Evolutionary conservation across 148 eudicot species (phyloP), one percentile per base, ranked within the genome.

Genomic region (Silene conica): DNA sequence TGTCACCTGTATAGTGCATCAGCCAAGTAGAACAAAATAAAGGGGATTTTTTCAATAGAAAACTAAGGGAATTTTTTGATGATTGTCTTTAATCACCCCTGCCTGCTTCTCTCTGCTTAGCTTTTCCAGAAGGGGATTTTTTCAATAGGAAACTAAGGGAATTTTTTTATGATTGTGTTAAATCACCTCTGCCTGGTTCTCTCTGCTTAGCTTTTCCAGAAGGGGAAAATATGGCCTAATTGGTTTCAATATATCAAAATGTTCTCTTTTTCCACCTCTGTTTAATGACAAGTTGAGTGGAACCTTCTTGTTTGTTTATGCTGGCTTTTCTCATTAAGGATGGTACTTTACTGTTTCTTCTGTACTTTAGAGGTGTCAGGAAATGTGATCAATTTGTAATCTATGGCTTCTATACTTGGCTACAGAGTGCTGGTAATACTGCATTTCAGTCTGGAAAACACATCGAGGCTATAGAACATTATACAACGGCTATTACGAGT

Each of bases 381-480:
- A 60, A 66, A 59, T 59, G 52, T 52, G 28, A 6, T 22, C 60
- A 19, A 64, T 45, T 1, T 19, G 19, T 66, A 41, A 6, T 60
- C 21, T 85, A 83, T 68, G 14, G n/a, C 23, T 55, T 21, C 58
- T 28, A 3, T 56, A 80, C 41, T 43, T 82, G 59, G 63, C 25
- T 76, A 71, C 87, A 93, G 98, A 88, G 72, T 82, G 89, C 87
- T 66, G 98, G 98, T 28, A 93, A 93, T 77, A 84, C 86, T 83
- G 94, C 98, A 43, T 93, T 89, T 82, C 87, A 84, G 69, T 68
- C 82, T 70, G 97, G 91, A 81, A 87, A 77, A 79, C 88, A 87
- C 86, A 69, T 83, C n/a, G 97, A 93, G 84, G 97, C 98, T 67
- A 66, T 93, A 58, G 97, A 91, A 69, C 86, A 89, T 81, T 93